phyloP scores from a whole-genome alignment of 495 filamentous ascomycete species.

The Aspergillus wentii region DNA sequence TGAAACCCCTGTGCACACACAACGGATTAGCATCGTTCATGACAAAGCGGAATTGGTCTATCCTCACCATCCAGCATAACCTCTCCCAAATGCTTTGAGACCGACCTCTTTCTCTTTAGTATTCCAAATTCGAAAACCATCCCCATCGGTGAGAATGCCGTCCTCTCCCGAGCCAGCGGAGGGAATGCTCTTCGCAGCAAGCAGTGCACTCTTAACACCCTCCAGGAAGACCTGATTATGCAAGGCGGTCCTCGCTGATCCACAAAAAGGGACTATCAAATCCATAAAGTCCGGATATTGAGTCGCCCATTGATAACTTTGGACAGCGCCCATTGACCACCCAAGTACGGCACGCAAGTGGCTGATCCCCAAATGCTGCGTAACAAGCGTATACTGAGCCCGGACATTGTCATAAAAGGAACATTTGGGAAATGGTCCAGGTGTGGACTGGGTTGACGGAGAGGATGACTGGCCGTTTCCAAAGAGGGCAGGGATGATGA shows the following conservation, averaged over 20 bases:
- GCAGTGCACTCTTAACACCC: slow-evolving; percentile 61
- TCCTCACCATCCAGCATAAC: slow-evolving; percentile 65
- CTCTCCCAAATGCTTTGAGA: slow-evolving; percentile 63
- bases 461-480: slow-evolving; percentile 70
- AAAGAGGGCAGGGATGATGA: slow-evolving; percentile 66
- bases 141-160: slow-evolving; percentile 23
- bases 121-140: slow-evolving; percentile 48
- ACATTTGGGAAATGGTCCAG: slow-evolving; percentile 54
- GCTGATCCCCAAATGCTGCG: slow-evolving; percentile 55
- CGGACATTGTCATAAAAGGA: slow-evolving; percentile 67
- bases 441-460: slow-evolving; percentile 55
- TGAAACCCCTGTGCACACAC: slow-evolving; percentile 49
- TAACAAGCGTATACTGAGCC: slow-evolving; percentile 61
- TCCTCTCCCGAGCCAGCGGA: slow-evolving; percentile 45
- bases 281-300: slow-evolving; percentile 70
- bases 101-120: slow-evolving; percentile 53
- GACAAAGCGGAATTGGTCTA: not conserved
- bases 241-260: slow-evolving; percentile 59
- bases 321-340: slow-evolving; percentile 68
- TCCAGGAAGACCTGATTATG: slow-evolving; percentile 74
- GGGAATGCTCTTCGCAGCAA: slow-evolving; percentile 53
- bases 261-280: slow-evolving; percentile 61
- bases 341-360: slow-evolving; percentile 61
- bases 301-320: slow-evolving; percentile 67
- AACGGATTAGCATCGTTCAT: not conserved